Base-by-base conservation (phyloP, 23 red algal genomes). In the Gracilaria gracilis region DNA sequence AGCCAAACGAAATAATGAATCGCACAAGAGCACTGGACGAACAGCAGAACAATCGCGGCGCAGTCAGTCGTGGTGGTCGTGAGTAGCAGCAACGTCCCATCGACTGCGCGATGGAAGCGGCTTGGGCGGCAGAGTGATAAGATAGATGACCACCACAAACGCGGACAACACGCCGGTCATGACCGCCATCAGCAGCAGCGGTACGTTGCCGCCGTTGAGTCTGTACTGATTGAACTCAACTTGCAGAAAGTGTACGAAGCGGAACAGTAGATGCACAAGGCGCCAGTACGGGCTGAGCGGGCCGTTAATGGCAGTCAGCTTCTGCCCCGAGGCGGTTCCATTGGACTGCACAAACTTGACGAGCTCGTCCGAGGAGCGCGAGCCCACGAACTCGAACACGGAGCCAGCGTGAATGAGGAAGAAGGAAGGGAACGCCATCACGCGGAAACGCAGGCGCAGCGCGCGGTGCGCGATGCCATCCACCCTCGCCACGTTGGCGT, bases 241-340 rank as follows among this genome's bases (percentile, higher is more conserved):
- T 35, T 69, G 65, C 51, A 69, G 59, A 23, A 50, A 50, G 37
- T 71, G n/a, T 4, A 69, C 59, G 25, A 67, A 65, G 29, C 81
- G 51, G 37, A 85, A 67, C 59, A 85, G 47, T 61, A 85, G 25
- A 31, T 85, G 59, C 32, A 85, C 81, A 0, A 65, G 38, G 27
- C 40, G 54, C 81, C 81, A 85, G 42, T 85, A 85, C 29, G 81
- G 24, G 38, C 61, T 69, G 38, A 85, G 65, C 54, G 81, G 81
- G 13, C 81, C 81, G 61, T 49, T 51, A 36, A 85, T 19, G 57
- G 65, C 54, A 31, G 27, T 69, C 37, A 69, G 7, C 65, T 66
- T 69, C 36, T 85, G 33, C 7, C 55, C 81, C 15, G 59, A 51
- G 1, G 46, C 20, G 9, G 55, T n/a, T 28, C 81, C 81, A 23